Percentiles rank a stretch among this genome's conserved stretches.
Evolutionary conservation across 1,284 basidiomycete species (phyloP).

Genomic region (Meripilus lineatus): DNA sequence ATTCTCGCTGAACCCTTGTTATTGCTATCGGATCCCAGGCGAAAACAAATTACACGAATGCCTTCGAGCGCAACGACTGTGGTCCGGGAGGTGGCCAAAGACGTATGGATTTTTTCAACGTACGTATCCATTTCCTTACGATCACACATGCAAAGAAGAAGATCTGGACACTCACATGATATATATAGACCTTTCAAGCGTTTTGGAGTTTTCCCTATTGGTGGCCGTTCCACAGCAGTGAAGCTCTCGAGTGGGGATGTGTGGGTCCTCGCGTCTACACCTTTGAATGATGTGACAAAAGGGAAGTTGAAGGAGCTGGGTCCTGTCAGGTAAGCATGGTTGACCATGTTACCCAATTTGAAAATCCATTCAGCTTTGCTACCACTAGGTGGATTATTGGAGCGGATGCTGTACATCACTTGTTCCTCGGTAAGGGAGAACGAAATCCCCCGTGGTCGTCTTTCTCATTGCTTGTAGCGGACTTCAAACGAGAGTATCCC

Average conservation of each 20-base stretch:
- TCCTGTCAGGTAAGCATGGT: slow-evolving; percentile 57
- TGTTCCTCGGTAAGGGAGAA: slow-evolving; percentile 49
- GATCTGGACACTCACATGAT: not conserved
- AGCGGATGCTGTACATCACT: slow-evolving; percentile 59
- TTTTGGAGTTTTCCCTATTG: slow-evolving; percentile 64
- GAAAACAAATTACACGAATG: too few relatives aligned
- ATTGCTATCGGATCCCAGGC: too few relatives aligned
- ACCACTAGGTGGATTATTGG: slow-evolving; percentile 60
- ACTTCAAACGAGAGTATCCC: slow-evolving; percentile 75
- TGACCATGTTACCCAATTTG: not conserved
- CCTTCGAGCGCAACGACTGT: too few relatives aligned
- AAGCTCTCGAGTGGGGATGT: slow-evolving; percentile 68
- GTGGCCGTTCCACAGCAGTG: slow-evolving; percentile 82
- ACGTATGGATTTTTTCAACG: slow-evolving; percentile 75
- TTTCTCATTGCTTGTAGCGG: slow-evolving; percentile 31
- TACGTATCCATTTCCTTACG: slow-evolving; percentile 21
- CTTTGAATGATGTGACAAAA: slow-evolving; percentile 71
- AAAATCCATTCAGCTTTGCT: too few relatives aligned
- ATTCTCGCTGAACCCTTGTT: too few relatives aligned
- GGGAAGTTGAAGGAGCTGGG: slow-evolving; percentile 70
- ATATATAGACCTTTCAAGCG: slow-evolving; percentile 53
- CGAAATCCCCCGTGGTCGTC: not conserved
- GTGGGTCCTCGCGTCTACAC: slow-evolving; percentile 86
- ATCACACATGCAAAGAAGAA: not conserved
- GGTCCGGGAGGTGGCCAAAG: slow-evolving; percentile 60